A percentile compares a stretch with the other conserved stretches of the same genome.
Evolutionary conservation across 2,329 filamentous ascomycete species (phyloP).

Genomic region (Zarea fungicola): DNA sequence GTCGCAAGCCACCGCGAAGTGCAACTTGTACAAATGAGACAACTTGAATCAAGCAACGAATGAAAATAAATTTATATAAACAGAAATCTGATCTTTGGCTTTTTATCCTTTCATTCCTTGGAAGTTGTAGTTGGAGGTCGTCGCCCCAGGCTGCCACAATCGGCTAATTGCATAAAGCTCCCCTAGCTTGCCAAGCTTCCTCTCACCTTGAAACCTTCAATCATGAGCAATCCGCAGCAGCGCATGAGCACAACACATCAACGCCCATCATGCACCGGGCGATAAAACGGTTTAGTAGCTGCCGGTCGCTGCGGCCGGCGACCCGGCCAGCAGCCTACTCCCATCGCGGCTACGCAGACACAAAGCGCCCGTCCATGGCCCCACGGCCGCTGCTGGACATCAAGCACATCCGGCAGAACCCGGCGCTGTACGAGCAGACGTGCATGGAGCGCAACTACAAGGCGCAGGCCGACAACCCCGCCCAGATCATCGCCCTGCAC

Average conservation of each 20-base stretch:
- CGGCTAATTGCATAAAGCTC: slow-evolving; percentile 29
- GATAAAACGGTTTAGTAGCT: slow-evolving; percentile 23
- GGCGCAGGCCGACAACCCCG: slow-evolving; percentile 47
- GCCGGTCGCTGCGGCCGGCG: slow-evolving; percentile 18
- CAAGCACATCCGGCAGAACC: slow-evolving; percentile 84
- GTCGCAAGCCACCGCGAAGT: background rate
- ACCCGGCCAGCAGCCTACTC: slow-evolving; percentile 14
- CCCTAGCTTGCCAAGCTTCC: slow-evolving; percentile 15
- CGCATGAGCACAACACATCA: slow-evolving; percentile 18
- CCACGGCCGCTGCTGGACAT: slow-evolving; percentile 78
- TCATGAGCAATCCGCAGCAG: background rate
- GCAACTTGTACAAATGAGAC: background rate
- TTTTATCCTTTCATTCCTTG: no score
- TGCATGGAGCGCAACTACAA: slow-evolving; percentile 81
- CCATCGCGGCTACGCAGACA: slow-evolving; percentile 22
- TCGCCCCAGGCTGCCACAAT: slow-evolving; percentile 5
- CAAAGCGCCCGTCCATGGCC: slow-evolving; percentile 59
- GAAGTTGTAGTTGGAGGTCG: no score
- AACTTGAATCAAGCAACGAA: background rate
- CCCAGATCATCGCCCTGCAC: slow-evolving; percentile 51
- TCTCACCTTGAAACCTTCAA: slow-evolving; percentile 12
- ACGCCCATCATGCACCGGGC: slow-evolving; percentile 27
- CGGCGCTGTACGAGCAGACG: slow-evolving; percentile 74
- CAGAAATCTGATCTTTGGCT: background rate
- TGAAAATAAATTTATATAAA: background rate